Percentiles rank a stretch among this genome's conserved stretches.
Conservation (phyloP, 108 stramenopile genomes). For the Discostella pseudostelligera region DNA sequence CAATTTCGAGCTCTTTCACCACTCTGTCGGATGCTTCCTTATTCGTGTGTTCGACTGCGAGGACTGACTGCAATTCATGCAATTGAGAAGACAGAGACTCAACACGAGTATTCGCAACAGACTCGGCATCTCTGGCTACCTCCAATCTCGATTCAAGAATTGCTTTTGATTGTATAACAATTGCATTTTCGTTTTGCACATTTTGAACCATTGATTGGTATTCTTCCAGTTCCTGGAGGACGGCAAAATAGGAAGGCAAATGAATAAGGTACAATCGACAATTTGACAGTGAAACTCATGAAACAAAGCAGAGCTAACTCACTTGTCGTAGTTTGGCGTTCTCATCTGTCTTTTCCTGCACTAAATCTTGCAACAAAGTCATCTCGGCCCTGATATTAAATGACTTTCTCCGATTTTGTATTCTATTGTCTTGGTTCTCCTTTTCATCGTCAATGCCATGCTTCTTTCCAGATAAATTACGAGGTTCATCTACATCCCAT, state of each 20-base stretch:
- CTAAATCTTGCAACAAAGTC: conserved; percentile 8
- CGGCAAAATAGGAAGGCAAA: neutral
- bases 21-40: neutral
- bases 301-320: neutral
- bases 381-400: conserved; percentile 18
- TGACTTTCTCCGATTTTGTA: conserved; percentile 13
- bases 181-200: conserved; percentile 1
- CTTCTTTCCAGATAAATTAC: conserved; percentile 4
- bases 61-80: conserved; percentile 4
- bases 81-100: conserved; percentile 9
- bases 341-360: conserved; percentile 15
- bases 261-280: neutral
- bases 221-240: conserved; percentile 14
- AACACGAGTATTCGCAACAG: neutral
- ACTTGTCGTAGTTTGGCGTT: conserved; percentile 8
- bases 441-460: neutral
- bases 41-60: neutral
- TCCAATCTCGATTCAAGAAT: conserved; percentile 14
- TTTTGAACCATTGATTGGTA: neutral
- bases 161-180: conserved; percentile 5
- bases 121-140: neutral
- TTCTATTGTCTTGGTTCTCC: neutral
- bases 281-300: too few relatives aligned
- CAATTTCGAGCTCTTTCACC: neutral
- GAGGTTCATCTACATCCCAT: conserved; percentile 8